Percentiles rank a stretch among this genome's conserved stretches.
These are phyloP conservation scores for Alliaria petiolata DNA, from an alignment of 345 rosid species.

Conservation along the genomic window DNA sequence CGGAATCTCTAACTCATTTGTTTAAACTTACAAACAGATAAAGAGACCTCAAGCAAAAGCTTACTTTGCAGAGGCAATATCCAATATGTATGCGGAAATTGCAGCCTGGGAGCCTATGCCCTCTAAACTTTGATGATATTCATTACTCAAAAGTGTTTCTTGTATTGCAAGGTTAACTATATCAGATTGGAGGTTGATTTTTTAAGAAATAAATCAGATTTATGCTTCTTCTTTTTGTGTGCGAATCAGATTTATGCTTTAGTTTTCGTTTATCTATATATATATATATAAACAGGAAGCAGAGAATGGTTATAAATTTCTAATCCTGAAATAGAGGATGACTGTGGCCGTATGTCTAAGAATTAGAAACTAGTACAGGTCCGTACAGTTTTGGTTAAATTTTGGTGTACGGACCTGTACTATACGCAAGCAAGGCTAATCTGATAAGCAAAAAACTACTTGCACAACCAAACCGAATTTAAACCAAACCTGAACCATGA, in stretches of 20 bases:
- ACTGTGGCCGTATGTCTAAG: no score
- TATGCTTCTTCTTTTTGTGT: no score
- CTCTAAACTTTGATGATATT: constrained; percentile 17
- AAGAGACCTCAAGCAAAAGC: constrained; percentile 86
- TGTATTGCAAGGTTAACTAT: not conserved
- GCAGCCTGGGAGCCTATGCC: constrained; percentile 35
- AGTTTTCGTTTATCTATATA: not conserved
- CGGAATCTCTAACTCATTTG: not conserved
- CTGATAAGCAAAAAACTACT: no score
- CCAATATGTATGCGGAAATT: constrained; percentile 64
- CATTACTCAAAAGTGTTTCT: not conserved
- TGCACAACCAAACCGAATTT: no score
- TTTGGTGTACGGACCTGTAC: no score
- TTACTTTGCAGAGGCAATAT: constrained; percentile 57
- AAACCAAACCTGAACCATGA: no score
- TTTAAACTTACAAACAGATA: constrained; percentile 40
- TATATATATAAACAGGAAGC: no score
- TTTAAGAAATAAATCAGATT: not conserved
- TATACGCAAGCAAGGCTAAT: no score
- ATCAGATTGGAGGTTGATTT: constrained; percentile 10
- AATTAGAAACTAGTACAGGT: no score
- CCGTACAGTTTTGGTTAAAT: no score
- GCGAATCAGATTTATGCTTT: not conserved
- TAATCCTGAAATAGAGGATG: no score
- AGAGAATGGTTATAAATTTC: no score